Base-by-base conservation (phyloP, 495 filamentous ascomycete genomes). In the Delitschia confertaspora region DNA sequence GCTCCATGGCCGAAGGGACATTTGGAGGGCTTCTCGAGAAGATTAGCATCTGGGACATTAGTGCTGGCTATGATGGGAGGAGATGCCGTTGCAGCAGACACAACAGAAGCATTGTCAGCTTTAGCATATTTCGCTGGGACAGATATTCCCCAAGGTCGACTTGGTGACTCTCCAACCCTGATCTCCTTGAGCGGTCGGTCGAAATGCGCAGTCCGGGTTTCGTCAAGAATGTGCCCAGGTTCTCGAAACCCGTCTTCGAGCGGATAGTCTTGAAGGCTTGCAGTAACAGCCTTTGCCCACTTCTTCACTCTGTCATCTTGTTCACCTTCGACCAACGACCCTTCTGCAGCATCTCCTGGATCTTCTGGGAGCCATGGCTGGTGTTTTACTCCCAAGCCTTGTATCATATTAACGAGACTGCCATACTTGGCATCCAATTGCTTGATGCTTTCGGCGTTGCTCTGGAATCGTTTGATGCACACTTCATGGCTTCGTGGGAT, bases 371-470 rank as follows among this genome's bases (percentile, higher is more conserved):
- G 65, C 70, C 85, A 79, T 0, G 82, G 76, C 60, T 85, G 81
- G 56, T 95, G 88, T 49, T 88, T 87, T 42, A 74, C 69, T 33
- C 85, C 81, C 19, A 95, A 68, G 17, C 84, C 85, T 58, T 85
- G 78, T 36, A 95, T 88, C 87, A 95, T 93, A 63, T 72, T 88
- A 43, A 82, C 85, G 18, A 94, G 68, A 55, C 76, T 86, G 3
- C 86, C 88, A 51, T 95, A 95, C 54, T 95, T 95, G 29, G 83
- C 84, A 57, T 95, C 88, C 19, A 95, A 68, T 55, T 87, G 80
- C 41, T 75, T 75, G 53, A 93, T 85, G 46, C 83, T 82, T 46
- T 82, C 73, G 20, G 83, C 77, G 57, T 88, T 88, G 57, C 73
- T 75, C 59, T 93, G 86, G 60, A 88, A 93, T 27, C 88, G 75